Evolutionary conservation across 208 protist genomes (phyloP), one percentile per base, ranked within the genome.

Genomic region (Naegleria gruberi): DNA sequence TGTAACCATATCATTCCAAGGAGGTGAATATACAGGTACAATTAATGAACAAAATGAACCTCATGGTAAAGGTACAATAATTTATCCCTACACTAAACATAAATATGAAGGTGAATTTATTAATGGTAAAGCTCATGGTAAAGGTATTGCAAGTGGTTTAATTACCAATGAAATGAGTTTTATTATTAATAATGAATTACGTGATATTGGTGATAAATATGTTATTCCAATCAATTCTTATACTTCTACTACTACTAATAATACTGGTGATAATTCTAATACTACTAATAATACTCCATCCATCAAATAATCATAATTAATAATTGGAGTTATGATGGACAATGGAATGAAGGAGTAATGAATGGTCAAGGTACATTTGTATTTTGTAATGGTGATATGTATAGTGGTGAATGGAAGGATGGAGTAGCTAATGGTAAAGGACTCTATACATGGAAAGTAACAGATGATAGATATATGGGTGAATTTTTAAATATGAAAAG

Each of bases 291-390:
- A 5, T 55, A 19, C 46, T 19, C 15, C 46, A 5, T 55, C 46
- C 46, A 19, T 15, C 15, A 55, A 55, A 19, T 55, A 19, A 55
- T 19, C 15, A 30, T 3, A 42, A 94, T 94, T 88, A 96, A 95
- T 82, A 8, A 42, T 17, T 41, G 15, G 37, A 44, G 26, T 30
- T 89, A 89, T 74, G 85, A 89, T 73, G 85, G 85, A 34, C 42
- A 89, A 34, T 89, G 44, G 44, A 26, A 34, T 23, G 43, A 87
- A 8, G 83, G 83, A 23, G 8, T 57, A 55, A 87, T 87, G 83
- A 8, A 89, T 57, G 89, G 89, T 23, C n/a, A 90, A n/a, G 89
- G 89, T 10, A 88, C 7, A 0, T 73, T 47, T 40, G 2, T 19
- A 8, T 90, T 88, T 85, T 10, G 7, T 40, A 55, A 87, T 87